These are phyloP conservation scores for Cyberlindnera lachancei DNA, from an alignment of 805 yeast genomes.

Conservation along the genomic window DNA sequence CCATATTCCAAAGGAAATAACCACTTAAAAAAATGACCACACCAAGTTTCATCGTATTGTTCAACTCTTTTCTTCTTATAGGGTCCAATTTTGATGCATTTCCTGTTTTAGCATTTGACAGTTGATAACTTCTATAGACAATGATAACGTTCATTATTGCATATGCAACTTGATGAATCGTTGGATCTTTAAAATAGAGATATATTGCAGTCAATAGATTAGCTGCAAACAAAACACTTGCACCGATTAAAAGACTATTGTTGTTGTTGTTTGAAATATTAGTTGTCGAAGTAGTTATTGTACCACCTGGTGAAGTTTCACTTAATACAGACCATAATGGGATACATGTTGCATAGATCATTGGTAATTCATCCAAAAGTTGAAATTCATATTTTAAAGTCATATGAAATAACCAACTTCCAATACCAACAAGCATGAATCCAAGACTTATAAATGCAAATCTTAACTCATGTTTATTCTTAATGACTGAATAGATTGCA, in stretches of 20 bases:
- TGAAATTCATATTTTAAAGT: constrained; percentile 86
- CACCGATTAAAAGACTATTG: constrained; percentile 38
- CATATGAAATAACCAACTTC: constrained; percentile 96
- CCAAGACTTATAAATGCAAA: constrained; percentile 70
- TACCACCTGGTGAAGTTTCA: constrained; percentile 45
- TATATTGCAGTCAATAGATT: constrained; percentile 62
- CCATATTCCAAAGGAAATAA: constrained; percentile 82
- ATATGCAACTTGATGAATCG: constrained; percentile 82
- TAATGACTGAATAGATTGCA: constrained; percentile 53
- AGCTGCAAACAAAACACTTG: constrained; percentile 45
- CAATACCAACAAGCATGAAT: constrained; percentile 84
- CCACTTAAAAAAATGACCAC: constrained; percentile 61
- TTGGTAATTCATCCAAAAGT: constrained; percentile 89
- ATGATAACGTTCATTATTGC: constrained; percentile 72
- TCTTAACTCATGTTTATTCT: constrained; percentile 58
- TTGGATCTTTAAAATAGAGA: constrained; percentile 69
- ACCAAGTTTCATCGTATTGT: constrained; percentile 51
- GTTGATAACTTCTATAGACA: constrained; percentile 47
- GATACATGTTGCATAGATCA: constrained; percentile 96
- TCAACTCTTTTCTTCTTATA: constrained; percentile 40
- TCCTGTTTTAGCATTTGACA: constrained; percentile 46
- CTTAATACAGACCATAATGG: constrained; percentile 83
- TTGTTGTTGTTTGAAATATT: too few species aligned
- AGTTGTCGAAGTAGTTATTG: constrained; percentile 30
- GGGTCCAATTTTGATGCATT: too few species aligned